These are phyloP conservation scores for Cutaneotrichosporon spelunceum DNA, from an alignment of 1,284 basidiomycete species.

Conservation along the genomic window DNA sequence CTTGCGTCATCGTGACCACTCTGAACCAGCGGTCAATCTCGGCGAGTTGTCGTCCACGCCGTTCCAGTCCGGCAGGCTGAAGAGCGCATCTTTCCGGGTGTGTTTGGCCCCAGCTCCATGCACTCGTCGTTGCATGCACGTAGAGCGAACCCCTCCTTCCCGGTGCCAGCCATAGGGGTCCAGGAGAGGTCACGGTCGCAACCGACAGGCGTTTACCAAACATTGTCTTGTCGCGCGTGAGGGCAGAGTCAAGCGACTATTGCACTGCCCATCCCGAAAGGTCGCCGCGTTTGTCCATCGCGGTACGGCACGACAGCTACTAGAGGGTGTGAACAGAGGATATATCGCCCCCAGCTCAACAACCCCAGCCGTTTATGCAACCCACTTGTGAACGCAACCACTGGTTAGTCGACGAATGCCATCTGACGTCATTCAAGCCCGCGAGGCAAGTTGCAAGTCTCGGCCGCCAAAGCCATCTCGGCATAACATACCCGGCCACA, in stretches of 20 bases:
- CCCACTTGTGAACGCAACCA: too few relatives aligned
- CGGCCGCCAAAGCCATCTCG: too few relatives aligned
- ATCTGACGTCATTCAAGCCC: too few relatives aligned
- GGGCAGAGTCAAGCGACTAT: constrained; percentile 1
- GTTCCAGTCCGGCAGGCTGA: constrained; percentile 7
- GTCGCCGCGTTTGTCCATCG: constrained; percentile 13
- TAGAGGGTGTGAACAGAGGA: too few relatives aligned
- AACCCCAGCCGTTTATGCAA: too few relatives aligned
- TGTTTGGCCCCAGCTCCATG: not conserved
- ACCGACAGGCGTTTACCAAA: constrained; percentile 10
- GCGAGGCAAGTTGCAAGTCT: too few relatives aligned
- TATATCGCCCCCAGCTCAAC: too few relatives aligned
- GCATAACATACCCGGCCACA: too few relatives aligned
- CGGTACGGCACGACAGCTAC: constrained; percentile 11
- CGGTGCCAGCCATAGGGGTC: constrained; percentile 6
- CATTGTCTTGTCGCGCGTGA: constrained; percentile 5
- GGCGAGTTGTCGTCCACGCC: constrained; percentile 8
- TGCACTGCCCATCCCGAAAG: constrained; percentile 11
- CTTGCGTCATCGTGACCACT: constrained; percentile 12
- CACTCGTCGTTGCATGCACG: constrained; percentile 12
- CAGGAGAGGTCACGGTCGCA: constrained; percentile 10
- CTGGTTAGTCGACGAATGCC: too few relatives aligned
- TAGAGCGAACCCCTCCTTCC: constrained; percentile 3
- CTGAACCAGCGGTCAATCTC: too few relatives aligned
- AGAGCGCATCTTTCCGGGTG: constrained; percentile 6